These are phyloP conservation scores for Durio zibethinus DNA, from an alignment of 345 rosid species.

Conservation along the genomic window DNA sequence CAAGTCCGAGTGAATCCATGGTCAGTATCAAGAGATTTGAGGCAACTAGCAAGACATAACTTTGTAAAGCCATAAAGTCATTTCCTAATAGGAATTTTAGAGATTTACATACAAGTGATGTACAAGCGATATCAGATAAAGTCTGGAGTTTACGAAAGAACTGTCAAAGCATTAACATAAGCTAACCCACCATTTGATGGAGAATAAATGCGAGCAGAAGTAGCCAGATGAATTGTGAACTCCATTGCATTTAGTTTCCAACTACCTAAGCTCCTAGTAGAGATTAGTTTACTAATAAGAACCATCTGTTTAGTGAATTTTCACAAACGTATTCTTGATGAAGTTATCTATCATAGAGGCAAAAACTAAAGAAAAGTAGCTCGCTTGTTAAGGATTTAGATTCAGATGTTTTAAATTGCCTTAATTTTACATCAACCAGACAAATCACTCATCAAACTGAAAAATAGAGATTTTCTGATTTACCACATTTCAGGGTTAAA, in stretches of 20 bases:
- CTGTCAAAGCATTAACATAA: background rate
- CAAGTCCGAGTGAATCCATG: no score
- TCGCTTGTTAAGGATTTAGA: background rate
- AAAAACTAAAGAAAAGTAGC: background rate
- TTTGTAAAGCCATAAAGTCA: background rate
- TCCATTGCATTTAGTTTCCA: background rate
- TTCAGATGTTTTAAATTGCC: background rate
- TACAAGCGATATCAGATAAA: background rate
- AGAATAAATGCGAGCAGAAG: background rate
- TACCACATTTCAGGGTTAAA: background rate
- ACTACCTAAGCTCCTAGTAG: background rate
- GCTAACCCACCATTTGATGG: background rate
- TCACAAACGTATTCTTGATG: background rate
- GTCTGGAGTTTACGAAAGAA: background rate
- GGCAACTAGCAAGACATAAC: background rate
- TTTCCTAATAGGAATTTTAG: background rate
- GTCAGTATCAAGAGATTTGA: background rate
- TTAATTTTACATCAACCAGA: conserved; percentile 1
- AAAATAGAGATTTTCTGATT: background rate
- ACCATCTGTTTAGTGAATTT: background rate
- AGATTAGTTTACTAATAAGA: background rate
- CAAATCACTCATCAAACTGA: background rate
- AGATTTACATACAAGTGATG: background rate
- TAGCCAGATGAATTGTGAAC: background rate
- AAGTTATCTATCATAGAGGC: background rate